A percentile compares a stretch with the other conserved stretches of the same genome.
Conservation (phyloP, 2,329 filamentous ascomycete species). For the Xylariales sp. region DNA sequence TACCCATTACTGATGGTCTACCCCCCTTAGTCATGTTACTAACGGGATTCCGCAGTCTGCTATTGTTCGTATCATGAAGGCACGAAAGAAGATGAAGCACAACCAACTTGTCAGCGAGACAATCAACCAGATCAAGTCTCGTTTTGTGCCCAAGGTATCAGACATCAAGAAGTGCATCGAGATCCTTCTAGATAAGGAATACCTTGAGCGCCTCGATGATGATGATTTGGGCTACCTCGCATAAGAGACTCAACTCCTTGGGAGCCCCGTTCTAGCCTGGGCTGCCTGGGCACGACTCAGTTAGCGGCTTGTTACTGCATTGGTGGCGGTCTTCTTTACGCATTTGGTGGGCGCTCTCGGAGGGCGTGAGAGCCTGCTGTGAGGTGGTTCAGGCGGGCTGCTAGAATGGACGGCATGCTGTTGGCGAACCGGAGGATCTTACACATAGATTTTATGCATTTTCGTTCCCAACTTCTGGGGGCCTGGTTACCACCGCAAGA, state of each 20-base stretch:
- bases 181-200: constrained; percentile 97
- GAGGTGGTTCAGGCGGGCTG: background rate
- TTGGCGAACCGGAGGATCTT: background rate
- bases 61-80: constrained; percentile 99
- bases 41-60: constrained; percentile 62
- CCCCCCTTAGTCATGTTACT: constrained; percentile 1
- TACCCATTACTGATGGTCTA: too few species aligned
- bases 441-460: constrained; percentile 3
- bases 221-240: constrained; percentile 94
- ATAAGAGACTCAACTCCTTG: constrained; percentile 38
- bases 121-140: constrained; percentile 88
- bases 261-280: background rate
- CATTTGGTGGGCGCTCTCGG: background rate
- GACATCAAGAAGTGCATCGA: constrained; percentile 99
- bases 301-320: background rate
- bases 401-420: background rate
- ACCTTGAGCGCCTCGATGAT: constrained; percentile 89
- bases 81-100: constrained; percentile 98
- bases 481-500: background rate
- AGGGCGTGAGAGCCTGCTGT: background rate
- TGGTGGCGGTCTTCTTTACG: background rate
- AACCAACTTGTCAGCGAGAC: constrained; percentile 90
- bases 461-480: background rate
- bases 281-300: background rate
- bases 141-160: constrained; percentile 86